Conservation (phyloP, 441 rosid genomes). For the Cnidoscolus chayamansa region DNA sequence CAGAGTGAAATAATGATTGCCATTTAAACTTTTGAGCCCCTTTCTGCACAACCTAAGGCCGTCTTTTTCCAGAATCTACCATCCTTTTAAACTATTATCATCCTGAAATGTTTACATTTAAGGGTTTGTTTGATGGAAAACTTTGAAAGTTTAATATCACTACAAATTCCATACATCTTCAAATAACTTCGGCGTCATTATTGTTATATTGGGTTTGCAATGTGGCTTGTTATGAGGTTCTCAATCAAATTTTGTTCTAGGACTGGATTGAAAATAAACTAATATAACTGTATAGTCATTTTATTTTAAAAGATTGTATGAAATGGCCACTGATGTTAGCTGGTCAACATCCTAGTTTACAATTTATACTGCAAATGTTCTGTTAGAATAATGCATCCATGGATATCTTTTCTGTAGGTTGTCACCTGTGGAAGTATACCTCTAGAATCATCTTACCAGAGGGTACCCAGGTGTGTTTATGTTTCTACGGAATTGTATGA, state of each 20-base stretch:
- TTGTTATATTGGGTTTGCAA: background rate
- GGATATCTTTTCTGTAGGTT: constrained; percentile 44
- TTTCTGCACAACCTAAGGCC: too few species aligned
- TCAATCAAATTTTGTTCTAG: background rate
- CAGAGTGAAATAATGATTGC: background rate
- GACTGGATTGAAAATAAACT: background rate
- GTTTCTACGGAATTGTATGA: constrained; percentile 76
- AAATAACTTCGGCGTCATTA: background rate
- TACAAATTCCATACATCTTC: background rate
- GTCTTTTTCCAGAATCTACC: background rate
- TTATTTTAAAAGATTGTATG: background rate
- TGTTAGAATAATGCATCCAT: background rate
- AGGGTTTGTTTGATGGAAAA: background rate
- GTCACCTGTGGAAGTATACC: constrained; percentile 91
- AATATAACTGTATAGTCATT: background rate
- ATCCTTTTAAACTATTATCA: background rate
- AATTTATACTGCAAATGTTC: background rate
- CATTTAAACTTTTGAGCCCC: background rate
- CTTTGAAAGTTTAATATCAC: background rate
- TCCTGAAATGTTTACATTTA: background rate
- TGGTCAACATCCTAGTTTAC: constrained; percentile 4
- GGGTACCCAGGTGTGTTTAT: constrained; percentile 70
- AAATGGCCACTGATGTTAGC: background rate
- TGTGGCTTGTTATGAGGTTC: background rate
- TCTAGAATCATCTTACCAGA: constrained; percentile 80